Evolutionary conservation across 306 rosid genomes (phyloP).

Genomic region (Arachis stenosperma): DNA sequence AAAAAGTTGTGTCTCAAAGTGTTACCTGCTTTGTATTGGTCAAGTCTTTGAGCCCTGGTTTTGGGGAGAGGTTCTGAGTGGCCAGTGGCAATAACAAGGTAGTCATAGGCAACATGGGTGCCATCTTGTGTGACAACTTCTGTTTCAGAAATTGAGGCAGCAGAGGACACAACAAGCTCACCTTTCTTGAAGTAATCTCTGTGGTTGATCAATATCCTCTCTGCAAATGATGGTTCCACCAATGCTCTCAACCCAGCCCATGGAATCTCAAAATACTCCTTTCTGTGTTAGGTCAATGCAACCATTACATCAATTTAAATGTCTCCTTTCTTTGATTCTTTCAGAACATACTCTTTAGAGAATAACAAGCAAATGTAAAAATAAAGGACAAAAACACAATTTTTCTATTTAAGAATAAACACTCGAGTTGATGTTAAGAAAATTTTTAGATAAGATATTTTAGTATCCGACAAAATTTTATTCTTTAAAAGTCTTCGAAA

Average conservation of each 20-base stretch:
- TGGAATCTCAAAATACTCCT: conserved; percentile 93
- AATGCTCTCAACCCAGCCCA: conserved; percentile 79
- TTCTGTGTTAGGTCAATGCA: conserved; percentile 52
- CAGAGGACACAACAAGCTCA: conserved; percentile 58
- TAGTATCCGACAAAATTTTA: too few species aligned
- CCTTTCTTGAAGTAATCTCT: conserved; percentile 75
- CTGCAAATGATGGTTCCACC: conserved; percentile 86
- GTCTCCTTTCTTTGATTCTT: too few species aligned
- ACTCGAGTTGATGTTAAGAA: too few species aligned
- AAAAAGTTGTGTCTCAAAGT: background rate
- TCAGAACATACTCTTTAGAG: too few species aligned
- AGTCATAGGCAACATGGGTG: conserved; percentile 60
- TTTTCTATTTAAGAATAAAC: too few species aligned
- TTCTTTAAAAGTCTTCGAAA: too few species aligned
- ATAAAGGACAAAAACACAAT: too few species aligned
- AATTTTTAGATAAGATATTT: too few species aligned
- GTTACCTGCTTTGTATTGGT: conserved; percentile 68
- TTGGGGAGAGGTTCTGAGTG: conserved; percentile 57
- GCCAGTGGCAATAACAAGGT: conserved; percentile 83
- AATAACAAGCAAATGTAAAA: too few species aligned
- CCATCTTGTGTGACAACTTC: conserved; percentile 78
- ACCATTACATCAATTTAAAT: background rate
- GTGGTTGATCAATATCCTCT: conserved; percentile 72
- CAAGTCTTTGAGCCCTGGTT: conserved; percentile 59
- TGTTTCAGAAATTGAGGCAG: conserved; percentile 59